These are phyloP conservation scores for Sanguinoderma infundibulare DNA, from an alignment of 1,284 basidiomycete genomes.

Conservation along the genomic window DNA sequence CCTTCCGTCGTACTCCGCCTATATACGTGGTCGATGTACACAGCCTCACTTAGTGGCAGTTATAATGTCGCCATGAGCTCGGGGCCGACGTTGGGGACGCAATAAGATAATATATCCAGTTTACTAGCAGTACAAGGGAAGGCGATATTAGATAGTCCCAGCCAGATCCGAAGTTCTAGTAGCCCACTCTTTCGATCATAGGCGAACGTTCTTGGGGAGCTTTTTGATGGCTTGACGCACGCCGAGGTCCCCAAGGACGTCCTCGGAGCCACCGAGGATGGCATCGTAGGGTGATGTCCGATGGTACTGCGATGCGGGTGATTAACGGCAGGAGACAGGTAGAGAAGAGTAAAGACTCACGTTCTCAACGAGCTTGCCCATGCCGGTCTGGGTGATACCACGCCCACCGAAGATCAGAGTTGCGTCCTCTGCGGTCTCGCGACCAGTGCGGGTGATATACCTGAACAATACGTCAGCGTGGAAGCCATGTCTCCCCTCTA, in stretches of 20 bases:
- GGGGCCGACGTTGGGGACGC: not conserved
- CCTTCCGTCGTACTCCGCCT: not conserved
- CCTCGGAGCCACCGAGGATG: constrained; percentile 52
- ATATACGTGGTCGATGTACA: too few species aligned
- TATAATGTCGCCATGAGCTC: not conserved
- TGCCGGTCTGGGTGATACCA: constrained; percentile 55
- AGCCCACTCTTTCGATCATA: constrained; percentile 32
- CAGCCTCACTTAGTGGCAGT: not conserved
- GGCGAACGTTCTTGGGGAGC: constrained; percentile 59
- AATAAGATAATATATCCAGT: not conserved
- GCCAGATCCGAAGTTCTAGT: not conserved
- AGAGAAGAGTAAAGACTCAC: constrained; percentile 39
- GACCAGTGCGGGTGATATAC: constrained; percentile 67
- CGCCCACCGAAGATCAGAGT: constrained; percentile 59
- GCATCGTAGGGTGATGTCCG: constrained; percentile 59
- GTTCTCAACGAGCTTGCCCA: constrained; percentile 60
- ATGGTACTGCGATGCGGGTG: constrained; percentile 46
- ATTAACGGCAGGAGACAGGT: not conserved
- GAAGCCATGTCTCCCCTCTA: too few species aligned
- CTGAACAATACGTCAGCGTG: constrained; percentile 37
- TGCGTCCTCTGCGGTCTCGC: constrained; percentile 73
- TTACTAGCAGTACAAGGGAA: not conserved
- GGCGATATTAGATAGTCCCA: not conserved
- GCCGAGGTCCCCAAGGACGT: constrained; percentile 65
- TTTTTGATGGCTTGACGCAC: constrained; percentile 65